Evolutionary conservation across 1,139 yeast genomes (phyloP), one percentile per base, ranked within the genome.

Genomic region (Yamadazyma songkhlaensis): DNA sequence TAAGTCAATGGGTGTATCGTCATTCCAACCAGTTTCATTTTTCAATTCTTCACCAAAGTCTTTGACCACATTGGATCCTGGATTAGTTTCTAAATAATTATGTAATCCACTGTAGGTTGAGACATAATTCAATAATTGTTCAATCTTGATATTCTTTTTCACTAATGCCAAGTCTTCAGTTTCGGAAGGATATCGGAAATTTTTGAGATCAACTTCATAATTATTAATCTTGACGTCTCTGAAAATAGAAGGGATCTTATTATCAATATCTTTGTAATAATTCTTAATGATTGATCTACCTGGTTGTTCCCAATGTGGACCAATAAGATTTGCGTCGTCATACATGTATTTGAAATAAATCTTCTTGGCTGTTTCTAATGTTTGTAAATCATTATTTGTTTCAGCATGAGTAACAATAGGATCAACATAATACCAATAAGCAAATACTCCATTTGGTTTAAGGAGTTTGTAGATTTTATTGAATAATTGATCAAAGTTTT

Each of bases 291-390:
- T 61, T 9, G 42, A 34, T 36, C 75, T 50, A 3, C 77, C 77
- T 1, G 77, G 77, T 40, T 67, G 69, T 44, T 68, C 73, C 74
- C 74, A 68, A 44, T 62, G 55, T 1, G 71, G 71, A 0, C 77
- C 76, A 13, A 69, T 50, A 17, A 43, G 52, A n/a, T 47, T 38
- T 1, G 64, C 60, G 39, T 67, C 69, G 17, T 60, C 59, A 42
- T 70, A 70, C n/a, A 57, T 60, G 40, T 59, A 66, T 37, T 63
- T 57, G 40, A 45, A 37, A 47, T 68, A 67, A 20, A 64, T 44
- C 9, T 55, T 48, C 24, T 47, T 43, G 2, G 64, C 63, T 35
- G 41, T 49, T 20, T 49, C 36, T 34, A 67, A 45, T 5, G 50
- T 45, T 7, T 53, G 51, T 1, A 33, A 25, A 6, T 17, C 31